Conservation (phyloP, 2,329 filamentous ascomycete genomes). For the Paracoccidioides lutzii region DNA sequence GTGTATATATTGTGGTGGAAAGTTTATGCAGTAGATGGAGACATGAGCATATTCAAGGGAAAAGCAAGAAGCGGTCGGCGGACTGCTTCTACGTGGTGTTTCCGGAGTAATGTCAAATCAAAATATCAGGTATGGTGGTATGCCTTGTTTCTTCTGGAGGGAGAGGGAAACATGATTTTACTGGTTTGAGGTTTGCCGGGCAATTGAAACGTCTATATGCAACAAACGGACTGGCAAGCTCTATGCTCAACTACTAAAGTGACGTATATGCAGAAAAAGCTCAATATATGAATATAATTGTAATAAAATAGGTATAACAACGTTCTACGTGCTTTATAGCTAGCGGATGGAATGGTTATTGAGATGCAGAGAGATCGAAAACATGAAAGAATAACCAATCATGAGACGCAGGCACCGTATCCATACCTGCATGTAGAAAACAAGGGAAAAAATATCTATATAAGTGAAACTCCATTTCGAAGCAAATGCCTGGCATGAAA, state of each 20-base stretch:
- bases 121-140: too few relatives aligned
- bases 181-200: too few relatives aligned
- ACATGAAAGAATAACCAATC: background rate
- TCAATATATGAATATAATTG: too few relatives aligned
- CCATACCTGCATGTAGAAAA: background rate
- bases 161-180: too few relatives aligned
- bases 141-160: too few relatives aligned
- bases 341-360: background rate
- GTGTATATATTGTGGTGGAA: slow-evolving; percentile 11
- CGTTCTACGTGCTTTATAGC: background rate
- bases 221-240: too few relatives aligned
- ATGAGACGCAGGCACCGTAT: too few relatives aligned
- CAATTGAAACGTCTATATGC: too few relatives aligned
- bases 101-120: background rate
- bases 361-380: background rate
- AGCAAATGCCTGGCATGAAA: too few relatives aligned
- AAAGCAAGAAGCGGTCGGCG: background rate
- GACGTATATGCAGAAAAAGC: too few relatives aligned
- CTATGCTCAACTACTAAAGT: too few relatives aligned
- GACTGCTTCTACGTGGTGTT: background rate
- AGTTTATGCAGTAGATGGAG: slow-evolving; percentile 3
- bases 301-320: background rate
- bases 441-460: too few relatives aligned
- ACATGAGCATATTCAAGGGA: background rate
- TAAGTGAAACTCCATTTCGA: background rate